phyloP scores from a whole-genome alignment of 768 basidiomycete genomes.

The Nevesoporus exiguus region DNA sequence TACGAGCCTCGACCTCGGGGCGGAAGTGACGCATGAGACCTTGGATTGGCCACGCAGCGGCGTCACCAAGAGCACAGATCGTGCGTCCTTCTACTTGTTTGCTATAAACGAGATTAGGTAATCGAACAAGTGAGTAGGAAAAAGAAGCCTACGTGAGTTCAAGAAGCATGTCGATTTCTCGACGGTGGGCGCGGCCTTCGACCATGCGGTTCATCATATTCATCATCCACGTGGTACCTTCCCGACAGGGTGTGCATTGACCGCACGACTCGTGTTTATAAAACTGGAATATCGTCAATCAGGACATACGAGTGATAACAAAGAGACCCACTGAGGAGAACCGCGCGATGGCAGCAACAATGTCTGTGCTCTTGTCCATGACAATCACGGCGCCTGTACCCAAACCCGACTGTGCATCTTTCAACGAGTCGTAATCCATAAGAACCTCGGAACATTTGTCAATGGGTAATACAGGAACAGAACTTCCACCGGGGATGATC shows the following conservation, averaged over 20 bases:
- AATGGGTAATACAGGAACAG: conserved; percentile 89
- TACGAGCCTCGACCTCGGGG: conserved; percentile 88
- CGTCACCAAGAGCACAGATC: conserved; percentile 95
- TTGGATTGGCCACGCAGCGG: conserved; percentile 98
- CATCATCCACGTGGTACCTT: conserved; percentile 99
- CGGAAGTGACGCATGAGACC: conserved; percentile 98
- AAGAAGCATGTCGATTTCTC: conserved; percentile 98
- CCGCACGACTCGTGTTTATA: conserved; percentile 99
- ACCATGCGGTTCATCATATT: conserved; percentile 99
- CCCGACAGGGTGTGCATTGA: conserved; percentile 92
- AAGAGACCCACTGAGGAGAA: conserved; percentile 64
- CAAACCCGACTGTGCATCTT: conserved; percentile 93
- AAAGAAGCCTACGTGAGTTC: conserved; percentile 75
- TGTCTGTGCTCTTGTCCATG: conserved; percentile 97
- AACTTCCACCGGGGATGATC: conserved; percentile 94
- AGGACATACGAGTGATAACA: background rate
- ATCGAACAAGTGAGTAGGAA: background rate
- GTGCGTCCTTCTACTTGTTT: conserved; percentile 98
- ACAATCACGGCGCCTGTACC: conserved; percentile 99
- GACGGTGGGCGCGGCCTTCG: conserved; percentile 82
- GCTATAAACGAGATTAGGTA: conserved; percentile 36
- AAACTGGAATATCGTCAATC: conserved; percentile 50
- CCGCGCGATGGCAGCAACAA: conserved; percentile 90
- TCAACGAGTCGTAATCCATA: conserved; percentile 98
- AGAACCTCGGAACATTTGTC: conserved; percentile 82